Evolutionary conservation across 208 protist species (phyloP).

Genomic region (Trichomonas vaginalis): DNA sequence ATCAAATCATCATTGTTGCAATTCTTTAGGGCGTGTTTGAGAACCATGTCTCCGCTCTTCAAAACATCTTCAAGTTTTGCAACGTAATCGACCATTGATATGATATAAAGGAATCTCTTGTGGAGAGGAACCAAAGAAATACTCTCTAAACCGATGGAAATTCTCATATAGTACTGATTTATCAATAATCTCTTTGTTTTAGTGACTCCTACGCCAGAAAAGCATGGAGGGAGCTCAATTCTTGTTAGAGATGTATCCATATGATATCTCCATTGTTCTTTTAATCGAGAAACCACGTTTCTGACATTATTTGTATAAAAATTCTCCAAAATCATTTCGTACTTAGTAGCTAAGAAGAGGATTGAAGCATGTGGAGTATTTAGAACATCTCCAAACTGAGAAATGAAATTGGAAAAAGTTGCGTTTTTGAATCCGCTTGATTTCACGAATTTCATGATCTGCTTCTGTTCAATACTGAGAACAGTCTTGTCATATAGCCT

Average conservation of each 20-base stretch:
- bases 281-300: not conserved
- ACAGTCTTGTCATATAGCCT: not conserved
- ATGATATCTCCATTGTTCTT: not conserved
- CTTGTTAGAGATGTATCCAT: not conserved
- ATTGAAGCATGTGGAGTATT: not conserved
- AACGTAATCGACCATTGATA: not conserved
- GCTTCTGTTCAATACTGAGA: not conserved
- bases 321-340: not conserved
- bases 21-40: not conserved
- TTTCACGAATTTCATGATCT: not conserved
- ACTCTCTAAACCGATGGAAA: not conserved
- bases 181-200: not conserved
- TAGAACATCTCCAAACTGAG: not conserved
- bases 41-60: not conserved
- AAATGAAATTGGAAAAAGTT: not conserved
- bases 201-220: not conserved
- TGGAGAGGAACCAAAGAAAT: not conserved
- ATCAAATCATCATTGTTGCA: not conserved
- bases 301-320: not conserved
- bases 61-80: not conserved
- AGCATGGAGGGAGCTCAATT: not conserved
- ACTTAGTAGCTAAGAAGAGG: not conserved
- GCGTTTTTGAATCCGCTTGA: not conserved
- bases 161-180: not conserved
- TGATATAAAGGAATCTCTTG: not conserved